Percentiles rank a stretch among this genome's conserved stretches.
These are phyloP conservation scores for Pythium aristosporum DNA, from an alignment of 352 stramenopile genomes.

Conservation along the genomic window DNA sequence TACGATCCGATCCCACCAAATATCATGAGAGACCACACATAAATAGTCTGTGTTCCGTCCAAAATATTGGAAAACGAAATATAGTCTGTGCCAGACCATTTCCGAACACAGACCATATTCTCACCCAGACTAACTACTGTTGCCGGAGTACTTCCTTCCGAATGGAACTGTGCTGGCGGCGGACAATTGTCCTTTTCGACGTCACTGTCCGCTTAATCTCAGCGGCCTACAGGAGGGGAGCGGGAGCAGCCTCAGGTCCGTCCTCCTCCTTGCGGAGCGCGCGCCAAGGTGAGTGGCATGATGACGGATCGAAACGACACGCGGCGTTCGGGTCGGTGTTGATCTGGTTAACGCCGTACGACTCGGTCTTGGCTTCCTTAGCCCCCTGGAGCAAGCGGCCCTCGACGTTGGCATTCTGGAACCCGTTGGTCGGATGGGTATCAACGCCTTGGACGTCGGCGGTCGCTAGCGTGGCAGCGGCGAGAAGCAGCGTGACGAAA, in stretches of 20 bases:
- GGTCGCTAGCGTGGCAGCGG: neutral
- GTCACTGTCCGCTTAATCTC: neutral
- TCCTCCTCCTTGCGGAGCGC: neutral
- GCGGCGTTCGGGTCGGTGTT: neutral
- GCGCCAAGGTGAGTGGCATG: neutral
- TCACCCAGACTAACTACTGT: too few relatives aligned
- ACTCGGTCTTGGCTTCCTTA: too few relatives aligned
- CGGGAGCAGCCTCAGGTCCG: neutral
- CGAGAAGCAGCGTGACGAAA: neutral
- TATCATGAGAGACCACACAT: too few relatives aligned
- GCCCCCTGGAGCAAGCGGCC: too few relatives aligned
- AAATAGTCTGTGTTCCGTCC: too few relatives aligned
- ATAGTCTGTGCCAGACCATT: too few relatives aligned
- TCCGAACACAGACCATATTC: too few relatives aligned
- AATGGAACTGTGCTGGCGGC: neutral
- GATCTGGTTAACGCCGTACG: conserved; percentile 6
- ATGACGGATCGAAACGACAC: too few relatives aligned
- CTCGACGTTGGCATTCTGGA: too few relatives aligned
- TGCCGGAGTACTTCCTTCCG: neutral
- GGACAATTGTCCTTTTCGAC: too few relatives aligned
- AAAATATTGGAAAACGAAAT: too few relatives aligned
- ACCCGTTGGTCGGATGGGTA: neutral
- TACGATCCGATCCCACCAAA: too few relatives aligned
- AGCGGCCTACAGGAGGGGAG: neutral
- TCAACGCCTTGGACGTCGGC: neutral